Evolutionary conservation across 371 early-diverging fungal species (phyloP).

Genomic region (Neoconidiobolus thromboides): DNA sequence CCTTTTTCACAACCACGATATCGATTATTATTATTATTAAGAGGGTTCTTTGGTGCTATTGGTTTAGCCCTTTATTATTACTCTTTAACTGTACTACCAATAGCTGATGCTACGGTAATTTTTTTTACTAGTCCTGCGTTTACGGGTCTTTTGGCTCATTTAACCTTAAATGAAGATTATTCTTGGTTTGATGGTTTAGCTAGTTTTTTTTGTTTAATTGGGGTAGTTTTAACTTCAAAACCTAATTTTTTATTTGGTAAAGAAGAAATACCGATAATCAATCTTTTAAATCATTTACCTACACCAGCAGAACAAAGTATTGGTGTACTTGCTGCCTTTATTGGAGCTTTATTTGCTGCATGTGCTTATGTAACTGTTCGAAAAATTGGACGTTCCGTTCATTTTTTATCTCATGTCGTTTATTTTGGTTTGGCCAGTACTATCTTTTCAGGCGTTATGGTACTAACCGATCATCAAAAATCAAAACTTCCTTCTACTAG

Average conservation of each 20-base stretch:
- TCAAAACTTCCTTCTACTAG: not conserved
- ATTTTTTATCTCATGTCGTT: conserved; percentile 52
- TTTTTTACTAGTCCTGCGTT: conserved; percentile 63
- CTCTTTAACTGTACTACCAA: conserved; percentile 36
- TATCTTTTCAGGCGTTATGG: conserved; percentile 12
- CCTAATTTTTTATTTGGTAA: conserved; percentile 37
- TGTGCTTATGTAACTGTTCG: conserved; percentile 52
- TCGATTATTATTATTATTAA: conserved; percentile 30
- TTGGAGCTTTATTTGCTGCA: conserved; percentile 13
- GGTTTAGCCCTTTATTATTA: conserved; percentile 55
- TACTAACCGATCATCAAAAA: conserved; percentile 5
- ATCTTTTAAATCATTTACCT: not conserved
- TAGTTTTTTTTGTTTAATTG: conserved; percentile 30
- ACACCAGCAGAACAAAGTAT: not conserved
- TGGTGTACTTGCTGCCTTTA: conserved; percentile 1
- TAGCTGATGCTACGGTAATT: conserved; percentile 56
- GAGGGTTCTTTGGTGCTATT: conserved; percentile 40
- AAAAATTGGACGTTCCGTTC: conserved; percentile 36
- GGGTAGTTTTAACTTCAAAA: conserved; percentile 41
- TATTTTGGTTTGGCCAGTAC: conserved; percentile 46
- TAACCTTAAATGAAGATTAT: conserved; percentile 44
- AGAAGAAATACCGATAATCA: not conserved
- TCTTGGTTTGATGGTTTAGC: conserved; percentile 31
- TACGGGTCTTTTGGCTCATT: conserved; percentile 41
- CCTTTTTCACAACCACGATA: conserved; percentile 31